Base-by-base conservation (phyloP, 2,329 filamentous ascomycete genomes). In the Claviceps pusilla region DNA sequence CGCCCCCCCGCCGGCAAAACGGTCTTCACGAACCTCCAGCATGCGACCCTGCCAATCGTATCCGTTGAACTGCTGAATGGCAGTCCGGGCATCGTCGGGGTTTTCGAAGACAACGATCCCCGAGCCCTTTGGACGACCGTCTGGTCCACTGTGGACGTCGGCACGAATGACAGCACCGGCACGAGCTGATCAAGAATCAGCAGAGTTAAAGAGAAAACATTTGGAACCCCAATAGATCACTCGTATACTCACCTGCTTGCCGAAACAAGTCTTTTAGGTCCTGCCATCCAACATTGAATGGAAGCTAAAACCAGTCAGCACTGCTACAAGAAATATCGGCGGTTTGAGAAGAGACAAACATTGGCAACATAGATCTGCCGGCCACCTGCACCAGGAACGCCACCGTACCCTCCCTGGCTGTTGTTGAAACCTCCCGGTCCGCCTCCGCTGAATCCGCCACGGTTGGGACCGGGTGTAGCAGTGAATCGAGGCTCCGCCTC, bases 221-320 rank as follows among this genome's bases (percentile, higher is more conserved):
- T 31, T n/a, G 24, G 14, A 52, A 16, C 42, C 9, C 33, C 28
- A 48, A n/a, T 43, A 14, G 7, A 3, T 53, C 10, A 14, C 10
- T 16, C 35, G 48, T 28, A 42, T 37, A 77, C 89, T 79, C 78
- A 95, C 90, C 88, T 73, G 93, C 90, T 79, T 96, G 90, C 66
- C 93, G 87, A 79, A 98, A 98, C 61, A 98, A 79, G 71, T 98
- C 93, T 75, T 98, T 98, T 63, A 98, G 76, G 71, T 98, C 93
- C 74, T 98, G 93, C 93, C 93, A 98, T 68, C 93, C 93, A 63
- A 95, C 88, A 60, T 89, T 95, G 75, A 90, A 98, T 24, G 93
- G 93, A 63, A 98, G 87, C 93, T 98, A 72, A 46, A 63, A 5
- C 48, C 39, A 28, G 55, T 61, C 41, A 60, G 55, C 51, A 45